Conservation (phyloP, 2,329 filamentous ascomycete species). For the Cladosporium halotolerans region DNA sequence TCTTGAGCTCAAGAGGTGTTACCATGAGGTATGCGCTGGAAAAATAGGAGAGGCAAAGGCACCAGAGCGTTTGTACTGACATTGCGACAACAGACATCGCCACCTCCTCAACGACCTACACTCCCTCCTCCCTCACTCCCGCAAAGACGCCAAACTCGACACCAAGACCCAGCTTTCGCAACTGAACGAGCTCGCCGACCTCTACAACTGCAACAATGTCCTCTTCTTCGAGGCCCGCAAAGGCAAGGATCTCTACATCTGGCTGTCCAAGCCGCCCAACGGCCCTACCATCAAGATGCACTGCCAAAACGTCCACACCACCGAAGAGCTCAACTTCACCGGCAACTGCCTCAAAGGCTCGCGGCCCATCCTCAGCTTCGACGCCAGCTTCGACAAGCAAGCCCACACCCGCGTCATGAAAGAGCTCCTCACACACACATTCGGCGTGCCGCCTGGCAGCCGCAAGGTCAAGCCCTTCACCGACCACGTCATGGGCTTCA, state of each 20-base stretch:
- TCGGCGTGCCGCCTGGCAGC: conserved; percentile 83
- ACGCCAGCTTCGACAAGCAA: conserved; percentile 64
- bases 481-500: conserved; percentile 91
- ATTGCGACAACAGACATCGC: conserved; percentile 59
- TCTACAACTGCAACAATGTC: conserved; percentile 92
- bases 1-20: conserved; percentile 86
- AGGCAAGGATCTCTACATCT: conserved; percentile 88
- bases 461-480: conserved; percentile 92
- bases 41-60: background rate
- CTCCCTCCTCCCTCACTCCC: conserved; percentile 79
- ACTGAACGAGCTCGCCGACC: conserved; percentile 67
- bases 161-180: conserved; percentile 81
- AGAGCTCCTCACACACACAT: conserved; percentile 82
- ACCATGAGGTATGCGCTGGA: conserved; percentile 61
- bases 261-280: conserved; percentile 86
- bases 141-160: conserved; percentile 95
- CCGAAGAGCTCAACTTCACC: conserved; percentile 93
- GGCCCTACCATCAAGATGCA: conserved; percentile 71
- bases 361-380: conserved; percentile 85
- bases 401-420: conserved; percentile 78
- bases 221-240: conserved; percentile 95
- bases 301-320: conserved; percentile 75
- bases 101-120: conserved; percentile 88
- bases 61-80: background rate
- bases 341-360: conserved; percentile 96